Evolutionary conservation across 23 red algal genomes (phyloP).

Genomic region (Agarophyton chilense): DNA sequence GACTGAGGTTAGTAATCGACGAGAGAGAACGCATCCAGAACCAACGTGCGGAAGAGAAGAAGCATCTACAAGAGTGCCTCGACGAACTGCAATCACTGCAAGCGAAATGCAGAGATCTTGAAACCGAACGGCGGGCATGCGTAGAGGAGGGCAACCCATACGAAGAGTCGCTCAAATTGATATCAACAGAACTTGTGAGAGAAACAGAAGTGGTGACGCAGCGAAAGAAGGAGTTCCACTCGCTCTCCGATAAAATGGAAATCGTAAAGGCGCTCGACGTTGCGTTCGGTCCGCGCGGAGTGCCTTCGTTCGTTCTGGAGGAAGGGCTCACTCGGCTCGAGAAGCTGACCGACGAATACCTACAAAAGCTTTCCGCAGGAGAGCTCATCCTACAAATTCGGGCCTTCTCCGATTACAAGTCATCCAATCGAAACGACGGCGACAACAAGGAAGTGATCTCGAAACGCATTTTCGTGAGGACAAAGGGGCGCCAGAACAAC

Average conservation of each 20-base stretch:
- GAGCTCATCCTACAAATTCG: constrained; percentile 62
- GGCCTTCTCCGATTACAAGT: constrained; percentile 61
- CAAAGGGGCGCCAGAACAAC: neutral
- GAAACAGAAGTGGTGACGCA: constrained; percentile 2
- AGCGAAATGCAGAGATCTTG: constrained; percentile 15
- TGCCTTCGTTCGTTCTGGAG: constrained; percentile 62
- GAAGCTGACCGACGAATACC: constrained; percentile 47
- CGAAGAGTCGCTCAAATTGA: constrained; percentile 23
- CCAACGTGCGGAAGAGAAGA: neutral
- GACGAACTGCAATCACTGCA: constrained; percentile 29
- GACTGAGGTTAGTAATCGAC: neutral
- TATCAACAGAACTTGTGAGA: neutral
- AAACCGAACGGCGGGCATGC: constrained; percentile 1
- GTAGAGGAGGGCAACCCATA: constrained; percentile 39
- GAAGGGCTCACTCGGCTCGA: constrained; percentile 67
- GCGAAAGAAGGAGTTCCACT: constrained; percentile 32
- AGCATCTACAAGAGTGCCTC: constrained; percentile 5
- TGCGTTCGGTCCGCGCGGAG: constrained; percentile 71
- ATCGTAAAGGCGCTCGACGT: constrained; percentile 35
- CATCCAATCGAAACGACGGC: constrained; percentile 33
- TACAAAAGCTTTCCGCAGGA: constrained; percentile 61
- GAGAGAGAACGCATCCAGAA: constrained; percentile 19
- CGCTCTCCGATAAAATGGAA: constrained; percentile 1
- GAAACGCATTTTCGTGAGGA: constrained; percentile 53
- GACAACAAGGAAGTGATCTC: constrained; percentile 74